Evolutionary conservation across 2,329 filamentous ascomycete species (phyloP), one percentile per base, ranked within the genome.

Genomic region (Lachnellula hyalina): DNA sequence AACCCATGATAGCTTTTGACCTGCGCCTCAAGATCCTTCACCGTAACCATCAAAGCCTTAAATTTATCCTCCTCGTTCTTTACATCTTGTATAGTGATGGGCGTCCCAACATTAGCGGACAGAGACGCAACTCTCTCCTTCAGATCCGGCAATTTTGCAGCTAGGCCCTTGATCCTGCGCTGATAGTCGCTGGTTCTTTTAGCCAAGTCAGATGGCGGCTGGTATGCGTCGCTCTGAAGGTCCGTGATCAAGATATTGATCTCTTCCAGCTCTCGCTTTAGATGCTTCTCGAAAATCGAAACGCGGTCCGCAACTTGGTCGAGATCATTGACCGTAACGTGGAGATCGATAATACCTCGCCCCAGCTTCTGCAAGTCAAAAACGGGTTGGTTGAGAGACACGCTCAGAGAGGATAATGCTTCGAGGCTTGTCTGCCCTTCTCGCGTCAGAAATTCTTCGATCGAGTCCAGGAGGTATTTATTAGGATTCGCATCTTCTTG

Each of bases 161-260:
- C 73, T 38, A 89, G 74, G n/a, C 81, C 72, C 67, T 90, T 90
- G 48, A 86, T 81, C 53, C 79, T 83, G 52, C 88, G 83, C 60
- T 85, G 83, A 71, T 87, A 82, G 49, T 94, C 86, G 4, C 85
- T 77, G n/a, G 90, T 93, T 61, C 86, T 80, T 61, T 83, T 83
- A 11, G 83, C 80, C 3, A 92, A 73, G 58, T 83, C 75, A 0
- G 81, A 66, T 0, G 83, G 71, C 0, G 81, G 78, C 15, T 80
- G 76, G 63, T 82, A 86, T 14, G 69, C 68, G 6, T 75, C 72
- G 14, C 69, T 67, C 23, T 72, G 70, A 4, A 84, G 67, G 11
- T 75, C 71, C 5, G 65, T 58, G 8, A 80, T 67, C 36, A 82
- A 65, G 1, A 59, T 52, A 12, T 71, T 67, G 12, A 76, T 68